These are phyloP conservation scores for Nymphaea thermarum DNA, from an alignment of 164 flowering plant species.

Conservation along the genomic window DNA sequence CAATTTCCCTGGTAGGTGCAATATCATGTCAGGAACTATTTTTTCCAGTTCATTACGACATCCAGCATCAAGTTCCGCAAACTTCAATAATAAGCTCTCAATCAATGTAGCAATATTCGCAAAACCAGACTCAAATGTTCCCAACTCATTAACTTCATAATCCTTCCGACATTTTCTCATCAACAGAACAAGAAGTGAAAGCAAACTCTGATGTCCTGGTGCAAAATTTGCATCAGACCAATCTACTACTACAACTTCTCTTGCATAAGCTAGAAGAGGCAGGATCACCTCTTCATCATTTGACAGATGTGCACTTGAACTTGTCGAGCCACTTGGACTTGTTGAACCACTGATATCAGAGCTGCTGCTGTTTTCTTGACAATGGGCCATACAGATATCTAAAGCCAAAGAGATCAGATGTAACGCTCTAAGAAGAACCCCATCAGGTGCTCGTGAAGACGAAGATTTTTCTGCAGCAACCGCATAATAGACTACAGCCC, in stretches of 20 bases:
- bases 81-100: constrained; percentile 46
- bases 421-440: constrained; percentile 63
- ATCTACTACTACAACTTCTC: constrained; percentile 40
- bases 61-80: constrained; percentile 52
- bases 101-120: constrained; percentile 47
- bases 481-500: constrained; percentile 70
- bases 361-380: constrained; percentile 4
- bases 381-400: constrained; percentile 49
- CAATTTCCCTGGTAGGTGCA: constrained; percentile 12
- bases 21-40: constrained; percentile 66
- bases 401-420: constrained; percentile 78
- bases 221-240: constrained; percentile 15
- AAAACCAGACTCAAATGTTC: constrained; percentile 37
- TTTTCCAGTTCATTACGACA: constrained; percentile 45
- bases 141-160: constrained; percentile 5
- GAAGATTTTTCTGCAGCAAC: constrained; percentile 34
- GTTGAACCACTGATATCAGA: background rate
- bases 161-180: constrained; percentile 57
- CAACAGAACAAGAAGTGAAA: constrained; percentile 68
- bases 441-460: constrained; percentile 84
- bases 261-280: constrained; percentile 51
- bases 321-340: constrained; percentile 10
- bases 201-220: constrained; percentile 37
- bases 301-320: constrained; percentile 1
- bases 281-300: constrained; percentile 16